A percentile compares a stretch with the other conserved stretches of the same genome.
phyloP scores from a whole-genome alignment of 441 rosid genomes.

The Bruguiera hainesii region DNA sequence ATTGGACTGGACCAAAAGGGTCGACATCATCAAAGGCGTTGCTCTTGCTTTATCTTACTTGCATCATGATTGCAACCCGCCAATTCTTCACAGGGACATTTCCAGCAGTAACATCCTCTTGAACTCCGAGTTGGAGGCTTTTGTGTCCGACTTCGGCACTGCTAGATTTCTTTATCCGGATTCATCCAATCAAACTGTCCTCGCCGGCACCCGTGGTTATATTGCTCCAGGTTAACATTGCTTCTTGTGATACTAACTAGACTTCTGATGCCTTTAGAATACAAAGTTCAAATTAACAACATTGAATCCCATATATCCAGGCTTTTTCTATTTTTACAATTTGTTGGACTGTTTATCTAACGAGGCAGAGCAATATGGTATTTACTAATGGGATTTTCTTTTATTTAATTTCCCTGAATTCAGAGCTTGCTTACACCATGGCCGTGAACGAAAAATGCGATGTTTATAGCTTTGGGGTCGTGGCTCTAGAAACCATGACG shows the following conservation, averaged over 20 bases:
- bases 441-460: not conserved
- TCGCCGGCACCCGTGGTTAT: not conserved
- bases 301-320: no score
- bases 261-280: not conserved
- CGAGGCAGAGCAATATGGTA: no score
- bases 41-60: conserved; percentile 10
- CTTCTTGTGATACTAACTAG: not conserved
- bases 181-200: not conserved
- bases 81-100: conserved; percentile 15
- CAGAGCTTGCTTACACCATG: not conserved
- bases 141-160: conserved; percentile 4
- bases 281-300: not conserved
- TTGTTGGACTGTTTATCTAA: no score
- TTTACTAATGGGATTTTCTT: not conserved
- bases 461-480: not conserved
- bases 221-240: not conserved
- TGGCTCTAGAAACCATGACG: not conserved
- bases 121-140: not conserved
- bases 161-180: not conserved
- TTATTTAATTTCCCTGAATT: not conserved
- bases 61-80: conserved; percentile 7
- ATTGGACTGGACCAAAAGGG: conserved; percentile 12
- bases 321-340: no score
- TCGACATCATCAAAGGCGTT: not conserved
- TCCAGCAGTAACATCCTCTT: conserved; percentile 12